These are phyloP conservation scores for Clavispora santaluciae DNA, from an alignment of 805 yeast species.

Conservation along the genomic window DNA sequence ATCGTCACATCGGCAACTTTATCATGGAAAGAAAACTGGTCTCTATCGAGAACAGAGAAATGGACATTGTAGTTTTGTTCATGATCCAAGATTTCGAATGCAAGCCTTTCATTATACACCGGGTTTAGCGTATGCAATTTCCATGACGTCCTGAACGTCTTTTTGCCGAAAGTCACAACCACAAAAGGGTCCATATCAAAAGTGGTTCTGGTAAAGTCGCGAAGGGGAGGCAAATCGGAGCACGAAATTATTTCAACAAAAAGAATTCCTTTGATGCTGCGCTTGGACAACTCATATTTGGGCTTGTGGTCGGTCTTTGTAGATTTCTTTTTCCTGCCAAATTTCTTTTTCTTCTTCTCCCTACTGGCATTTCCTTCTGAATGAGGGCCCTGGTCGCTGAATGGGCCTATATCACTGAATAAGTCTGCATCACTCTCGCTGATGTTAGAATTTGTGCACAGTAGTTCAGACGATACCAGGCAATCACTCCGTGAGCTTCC, in stretches of 20 bases:
- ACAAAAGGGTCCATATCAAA: constrained; percentile 98
- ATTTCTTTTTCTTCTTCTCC: constrained; percentile 3
- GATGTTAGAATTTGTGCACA: constrained; percentile 7
- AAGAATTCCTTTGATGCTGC: constrained; percentile 59
- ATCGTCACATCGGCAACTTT: constrained; percentile 65
- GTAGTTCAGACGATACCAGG: constrained; percentile 9
- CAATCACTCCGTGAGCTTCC: not conserved
- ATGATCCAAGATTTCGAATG: constrained; percentile 67
- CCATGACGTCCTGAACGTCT: constrained; percentile 82
- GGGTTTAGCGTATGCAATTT: constrained; percentile 80
- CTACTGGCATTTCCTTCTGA: constrained; percentile 1
- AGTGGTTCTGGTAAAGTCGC: constrained; percentile 64
- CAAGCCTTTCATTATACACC: constrained; percentile 69
- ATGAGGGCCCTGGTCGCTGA: constrained; percentile 3
- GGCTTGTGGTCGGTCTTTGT: constrained; percentile 3
- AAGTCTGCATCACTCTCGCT: not conserved
- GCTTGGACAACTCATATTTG: constrained; percentile 34
- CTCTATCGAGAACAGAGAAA: constrained; percentile 79
- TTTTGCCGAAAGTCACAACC: constrained; percentile 83
- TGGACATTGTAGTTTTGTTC: constrained; percentile 64
- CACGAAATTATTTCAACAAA: constrained; percentile 74
- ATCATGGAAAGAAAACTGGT: constrained; percentile 77
- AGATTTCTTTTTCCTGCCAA: constrained; percentile 3
- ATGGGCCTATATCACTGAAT: constrained; percentile 7
- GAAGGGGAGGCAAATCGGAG: constrained; percentile 71